phyloP scores from a whole-genome alignment of 257 asterid species.

The Nicotiana benthamiana region DNA sequence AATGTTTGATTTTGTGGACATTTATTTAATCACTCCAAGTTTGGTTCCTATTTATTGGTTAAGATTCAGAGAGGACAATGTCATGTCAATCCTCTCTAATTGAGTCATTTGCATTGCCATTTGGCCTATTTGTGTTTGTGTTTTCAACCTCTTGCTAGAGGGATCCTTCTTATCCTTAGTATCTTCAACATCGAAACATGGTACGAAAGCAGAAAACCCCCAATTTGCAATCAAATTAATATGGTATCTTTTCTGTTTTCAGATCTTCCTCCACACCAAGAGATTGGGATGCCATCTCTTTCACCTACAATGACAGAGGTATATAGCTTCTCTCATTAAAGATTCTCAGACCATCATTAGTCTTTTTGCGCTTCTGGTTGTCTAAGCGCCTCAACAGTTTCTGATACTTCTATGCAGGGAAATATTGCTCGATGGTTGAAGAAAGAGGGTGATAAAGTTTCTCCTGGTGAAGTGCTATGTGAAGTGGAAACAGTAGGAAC shows the following conservation, averaged over 20 bases:
- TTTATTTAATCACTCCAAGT: neutral
- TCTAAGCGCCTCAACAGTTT: neutral
- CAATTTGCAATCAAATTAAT: slow-evolving; percentile 1
- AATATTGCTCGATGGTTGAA: neutral
- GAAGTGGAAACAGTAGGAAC: slow-evolving; percentile 30
- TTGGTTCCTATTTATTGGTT: neutral
- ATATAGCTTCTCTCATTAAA: slow-evolving; percentile 6
- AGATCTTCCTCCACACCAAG: neutral
- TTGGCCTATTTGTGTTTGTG: neutral
- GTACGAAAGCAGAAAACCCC: slow-evolving; percentile 6
- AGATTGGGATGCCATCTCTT: neutral
- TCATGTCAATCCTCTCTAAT: neutral
- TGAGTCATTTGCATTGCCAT: neutral
- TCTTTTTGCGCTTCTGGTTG: neutral
- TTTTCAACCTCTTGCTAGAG: too few relatives aligned
- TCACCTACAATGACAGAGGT: slow-evolving; percentile 44
- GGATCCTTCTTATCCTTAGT: neutral
- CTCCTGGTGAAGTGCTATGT: neutral
- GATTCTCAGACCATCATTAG: neutral
- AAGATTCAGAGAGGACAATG: neutral
- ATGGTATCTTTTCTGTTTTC: slow-evolving; percentile 19
- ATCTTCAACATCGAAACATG: neutral
- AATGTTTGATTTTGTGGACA: neutral
- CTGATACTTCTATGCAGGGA: slow-evolving; percentile 12
- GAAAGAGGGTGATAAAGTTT: neutral